Conservation (phyloP, 1,284 basidiomycete genomes). For the Pyrrhoderma lamaoense region DNA sequence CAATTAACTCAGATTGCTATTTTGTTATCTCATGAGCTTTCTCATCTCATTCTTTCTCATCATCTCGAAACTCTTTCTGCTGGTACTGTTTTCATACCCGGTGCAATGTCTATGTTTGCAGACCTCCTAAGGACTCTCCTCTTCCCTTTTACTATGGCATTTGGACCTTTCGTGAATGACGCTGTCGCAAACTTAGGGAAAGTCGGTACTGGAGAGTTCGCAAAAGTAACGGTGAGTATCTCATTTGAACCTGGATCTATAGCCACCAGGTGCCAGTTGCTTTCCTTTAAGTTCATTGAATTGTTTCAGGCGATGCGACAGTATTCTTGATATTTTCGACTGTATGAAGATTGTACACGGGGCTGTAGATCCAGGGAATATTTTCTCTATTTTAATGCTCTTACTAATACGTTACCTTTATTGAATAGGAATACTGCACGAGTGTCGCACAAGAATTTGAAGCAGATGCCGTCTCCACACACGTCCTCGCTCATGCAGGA, state of each 20-base stretch:
- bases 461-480: constrained; percentile 82
- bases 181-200: constrained; percentile 77
- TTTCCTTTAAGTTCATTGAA: constrained; percentile 22
- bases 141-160: constrained; percentile 81
- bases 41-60: constrained; percentile 81
- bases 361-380: background rate
- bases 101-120: constrained; percentile 66
- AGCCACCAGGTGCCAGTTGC: constrained; percentile 20
- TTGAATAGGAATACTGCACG: constrained; percentile 50
- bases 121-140: constrained; percentile 83
- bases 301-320: background rate
- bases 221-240: constrained; percentile 42
- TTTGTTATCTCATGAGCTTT: constrained; percentile 81
- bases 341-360: background rate
- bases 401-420: background rate
- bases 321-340: too few species aligned
- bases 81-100: constrained; percentile 74
- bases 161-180: constrained; percentile 88
- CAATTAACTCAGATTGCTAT: constrained; percentile 82
- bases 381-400: background rate
- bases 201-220: constrained; percentile 65
- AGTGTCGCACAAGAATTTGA: constrained; percentile 77
- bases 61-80: constrained; percentile 85
- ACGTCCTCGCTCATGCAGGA: constrained; percentile 80
- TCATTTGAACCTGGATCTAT: constrained; percentile 25